Evolutionary conservation across 2,329 filamentous ascomycete genomes (phyloP).

Genomic region (Microcyclospora pomicola): DNA sequence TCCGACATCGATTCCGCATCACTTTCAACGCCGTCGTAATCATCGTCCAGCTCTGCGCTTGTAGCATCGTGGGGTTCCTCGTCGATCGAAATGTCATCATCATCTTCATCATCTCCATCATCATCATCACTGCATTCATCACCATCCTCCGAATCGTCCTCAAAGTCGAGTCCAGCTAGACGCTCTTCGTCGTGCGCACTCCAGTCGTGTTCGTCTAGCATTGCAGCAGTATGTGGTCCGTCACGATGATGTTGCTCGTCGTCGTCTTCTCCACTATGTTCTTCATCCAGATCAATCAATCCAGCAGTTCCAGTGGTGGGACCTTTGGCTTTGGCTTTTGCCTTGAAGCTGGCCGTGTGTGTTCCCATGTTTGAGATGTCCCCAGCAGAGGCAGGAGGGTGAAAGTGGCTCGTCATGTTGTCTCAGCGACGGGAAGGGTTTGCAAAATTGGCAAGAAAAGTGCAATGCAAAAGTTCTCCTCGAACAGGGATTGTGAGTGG

Average conservation of each 20-base stretch:
- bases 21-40: conserved; percentile 3
- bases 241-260: conserved; percentile 12
- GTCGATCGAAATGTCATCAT: conserved; percentile 6
- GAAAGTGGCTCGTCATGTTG: neutral
- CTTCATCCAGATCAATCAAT: neutral
- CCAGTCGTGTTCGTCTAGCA: conserved; percentile 8
- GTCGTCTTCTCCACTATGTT: conserved; percentile 9
- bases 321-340: neutral
- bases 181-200: conserved; percentile 9
- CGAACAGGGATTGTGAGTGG: neutral
- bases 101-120: conserved; percentile 5
- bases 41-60: conserved; percentile 3
- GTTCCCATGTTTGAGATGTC: conserved; percentile 1
- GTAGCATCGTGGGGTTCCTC: conserved; percentile 10
- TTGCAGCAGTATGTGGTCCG: conserved; percentile 9
- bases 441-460: neutral
- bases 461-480: neutral
- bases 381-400: neutral
- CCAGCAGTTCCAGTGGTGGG: too few relatives aligned
- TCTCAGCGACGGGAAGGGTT: neutral
- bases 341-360: conserved; percentile 3
- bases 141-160: conserved; percentile 3
- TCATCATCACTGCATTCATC: conserved; percentile 10
- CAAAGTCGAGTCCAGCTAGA: conserved; percentile 15
- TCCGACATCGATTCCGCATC: conserved; percentile 7